Percentiles rank a stretch among this genome's conserved stretches.
Evolutionary conservation across 805 yeast genomes (phyloP).

Genomic region (Myxozyma neglecta): DNA sequence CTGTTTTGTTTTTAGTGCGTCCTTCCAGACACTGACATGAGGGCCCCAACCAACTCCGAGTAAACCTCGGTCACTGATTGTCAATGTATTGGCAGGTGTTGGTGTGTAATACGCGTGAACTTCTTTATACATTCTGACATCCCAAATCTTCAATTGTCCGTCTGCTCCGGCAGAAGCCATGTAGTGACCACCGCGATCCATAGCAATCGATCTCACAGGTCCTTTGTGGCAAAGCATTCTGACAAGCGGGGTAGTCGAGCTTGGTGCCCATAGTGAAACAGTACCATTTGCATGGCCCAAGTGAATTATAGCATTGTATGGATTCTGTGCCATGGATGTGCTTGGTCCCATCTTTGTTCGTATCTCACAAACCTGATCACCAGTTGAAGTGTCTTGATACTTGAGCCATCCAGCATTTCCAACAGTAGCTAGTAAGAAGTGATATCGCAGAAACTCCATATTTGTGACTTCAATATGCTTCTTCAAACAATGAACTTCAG

Average conservation of each 20-base stretch:
- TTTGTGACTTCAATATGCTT: conserved; percentile 84
- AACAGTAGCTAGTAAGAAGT: conserved; percentile 79
- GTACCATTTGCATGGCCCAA: conserved; percentile 92
- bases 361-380: conserved; percentile 75
- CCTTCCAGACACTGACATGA: conserved; percentile 92
- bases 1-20: conserved; percentile 66
- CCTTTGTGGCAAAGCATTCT: conserved; percentile 81
- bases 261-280: conserved; percentile 91
- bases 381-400: conserved; percentile 95
- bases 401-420: conserved; percentile 87
- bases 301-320: conserved; percentile 94
- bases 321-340: conserved; percentile 82
- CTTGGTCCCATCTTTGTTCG: conserved; percentile 91
- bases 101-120: conserved; percentile 65
- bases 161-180: conserved; percentile 94
- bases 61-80: conserved; percentile 84
- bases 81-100: conserved; percentile 78
- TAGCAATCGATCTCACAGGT: conserved; percentile 78
- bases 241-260: conserved; percentile 78
- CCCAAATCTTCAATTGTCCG: conserved; percentile 86
- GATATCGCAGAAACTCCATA: conserved; percentile 89
- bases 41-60: conserved; percentile 94
- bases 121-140: conserved; percentile 77
- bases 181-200: conserved; percentile 88
- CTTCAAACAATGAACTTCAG: conserved; percentile 86